A percentile compares a stretch with the other conserved stretches of the same genome.
phyloP scores from a whole-genome alignment of 495 filamentous ascomycete genomes.

The Aspergillus affinis region DNA sequence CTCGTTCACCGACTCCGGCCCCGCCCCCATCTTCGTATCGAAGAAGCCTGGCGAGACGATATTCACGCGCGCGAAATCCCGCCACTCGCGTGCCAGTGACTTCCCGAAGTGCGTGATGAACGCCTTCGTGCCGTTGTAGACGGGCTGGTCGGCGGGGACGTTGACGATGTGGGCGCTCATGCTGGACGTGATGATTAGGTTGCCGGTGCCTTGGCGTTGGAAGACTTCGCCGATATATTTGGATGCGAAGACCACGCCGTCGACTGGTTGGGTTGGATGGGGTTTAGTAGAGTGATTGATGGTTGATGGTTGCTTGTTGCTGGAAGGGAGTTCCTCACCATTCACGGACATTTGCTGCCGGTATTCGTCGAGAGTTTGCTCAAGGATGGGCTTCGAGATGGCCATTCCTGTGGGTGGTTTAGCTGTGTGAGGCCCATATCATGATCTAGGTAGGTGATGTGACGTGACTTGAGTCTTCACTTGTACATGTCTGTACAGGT shows the following conservation, averaged over 20 bases:
- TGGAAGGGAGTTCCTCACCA: slow-evolving; percentile 20
- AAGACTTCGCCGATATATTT: slow-evolving; percentile 59
- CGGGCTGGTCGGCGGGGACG: slow-evolving; percentile 59
- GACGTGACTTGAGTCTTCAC: too few species aligned
- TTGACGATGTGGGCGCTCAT: slow-evolving; percentile 83
- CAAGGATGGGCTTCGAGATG: slow-evolving; percentile 49
- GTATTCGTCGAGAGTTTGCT: slow-evolving; percentile 49
- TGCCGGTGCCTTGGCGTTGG: slow-evolving; percentile 51
- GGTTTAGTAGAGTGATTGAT: neutral
- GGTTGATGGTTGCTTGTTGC: neutral
- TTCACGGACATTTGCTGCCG: slow-evolving; percentile 43
- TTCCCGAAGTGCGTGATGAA: slow-evolving; percentile 65
- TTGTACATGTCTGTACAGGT: too few species aligned
- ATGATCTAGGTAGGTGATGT: too few species aligned
- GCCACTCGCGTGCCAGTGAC: slow-evolving; percentile 71
- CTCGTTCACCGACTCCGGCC: slow-evolving; percentile 52
- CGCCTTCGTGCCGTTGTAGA: slow-evolving; percentile 70
- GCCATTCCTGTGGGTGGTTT: slow-evolving; percentile 40
- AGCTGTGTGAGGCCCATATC: too few species aligned
- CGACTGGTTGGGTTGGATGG: slow-evolving; percentile 20
- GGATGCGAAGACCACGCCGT: slow-evolving; percentile 35
- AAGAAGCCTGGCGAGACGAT: slow-evolving; percentile 72
- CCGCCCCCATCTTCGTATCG: slow-evolving; percentile 58
- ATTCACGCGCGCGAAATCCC: slow-evolving; percentile 59
- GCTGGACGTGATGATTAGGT: slow-evolving; percentile 71